Conservation (phyloP, 2,329 filamentous ascomycete genomes). For the Colletotrichum sp. region DNA sequence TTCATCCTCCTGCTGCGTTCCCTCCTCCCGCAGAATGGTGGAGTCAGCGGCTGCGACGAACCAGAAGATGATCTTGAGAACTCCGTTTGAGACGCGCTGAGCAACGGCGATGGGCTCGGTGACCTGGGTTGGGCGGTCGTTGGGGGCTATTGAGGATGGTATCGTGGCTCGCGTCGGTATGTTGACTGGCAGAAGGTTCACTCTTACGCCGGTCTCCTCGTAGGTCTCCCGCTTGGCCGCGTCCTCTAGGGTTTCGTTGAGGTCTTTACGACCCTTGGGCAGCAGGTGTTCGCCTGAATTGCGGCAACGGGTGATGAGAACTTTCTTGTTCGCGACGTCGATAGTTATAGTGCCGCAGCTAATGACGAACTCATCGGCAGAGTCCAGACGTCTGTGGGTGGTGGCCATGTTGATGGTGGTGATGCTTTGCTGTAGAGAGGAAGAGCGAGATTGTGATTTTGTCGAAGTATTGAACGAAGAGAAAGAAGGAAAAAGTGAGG, state of each 20-base stretch:
- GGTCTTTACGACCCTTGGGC: conserved; percentile 23
- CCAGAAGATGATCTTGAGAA: not conserved
- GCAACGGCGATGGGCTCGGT: not conserved
- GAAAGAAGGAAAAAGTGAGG: not conserved
- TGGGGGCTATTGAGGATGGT: not conserved
- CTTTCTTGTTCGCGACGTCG: not conserved
- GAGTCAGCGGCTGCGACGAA: not conserved
- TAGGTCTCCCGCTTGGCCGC: conserved; percentile 21
- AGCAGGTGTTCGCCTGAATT: conserved; percentile 5
- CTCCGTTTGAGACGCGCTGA: not conserved
- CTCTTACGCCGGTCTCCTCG: conserved; percentile 19
- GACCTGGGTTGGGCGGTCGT: not conserved
- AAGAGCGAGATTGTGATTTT: too few relatives aligned
- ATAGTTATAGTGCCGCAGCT: not conserved
- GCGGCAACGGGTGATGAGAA: not conserved
- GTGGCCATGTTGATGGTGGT: not conserved
- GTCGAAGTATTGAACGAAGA: too few relatives aligned
- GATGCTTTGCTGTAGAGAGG: too few relatives aligned
- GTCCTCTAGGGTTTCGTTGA: conserved; percentile 12
- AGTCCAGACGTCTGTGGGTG: not conserved
- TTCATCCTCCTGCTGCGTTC: not conserved
- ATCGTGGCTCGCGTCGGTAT: not conserved
- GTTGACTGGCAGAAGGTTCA: not conserved
- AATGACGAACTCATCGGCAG: not conserved
- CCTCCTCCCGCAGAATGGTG: not conserved